Evolutionary conservation across 2,329 filamentous ascomycete species (phyloP), one percentile per base, ranked within the genome.

Genomic region (Penicillium digitatum): DNA sequence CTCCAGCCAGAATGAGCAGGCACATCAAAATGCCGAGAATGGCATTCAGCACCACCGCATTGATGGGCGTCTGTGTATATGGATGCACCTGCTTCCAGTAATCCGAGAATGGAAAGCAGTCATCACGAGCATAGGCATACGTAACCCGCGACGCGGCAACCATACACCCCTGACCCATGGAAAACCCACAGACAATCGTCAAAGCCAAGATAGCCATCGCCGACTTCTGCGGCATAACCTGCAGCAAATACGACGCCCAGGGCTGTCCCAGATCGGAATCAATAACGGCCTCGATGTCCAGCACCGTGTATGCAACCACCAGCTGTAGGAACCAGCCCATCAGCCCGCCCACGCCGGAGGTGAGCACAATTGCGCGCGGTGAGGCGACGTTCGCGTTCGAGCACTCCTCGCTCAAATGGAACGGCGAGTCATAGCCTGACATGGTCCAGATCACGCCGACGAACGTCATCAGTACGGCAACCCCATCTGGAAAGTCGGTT

Each of bases 321-420:
- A 89, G 76, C 67, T 89, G 87, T n/a, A 90, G 72, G 62, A 87
- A 83, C 83, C 87, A 90, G 43, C 87, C 87, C 58, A 87, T 78
- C 2, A 86, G 58, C 1, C 87, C 87, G 6, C 87, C 87, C 2
- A 86, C 76, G 1, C 75, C 81, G 1, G 84, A 84, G 0, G 87
- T 90, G 66, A 89, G 76, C 35, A 89, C 82, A 49, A 90, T 90
- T 8, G 87, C 87, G 12, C 87, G 82, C 0, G 87, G 87, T 10
- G 85, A 82, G 29, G 87, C 87, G 43, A 89, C 73, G 61, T 82
- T 84, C 27, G 87, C 87, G 62, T 90, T 90, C 56, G 83, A 85
- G 71, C 87, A 90, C 70, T 90, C 87, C 66, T 90, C 87, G 3
- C 84, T 81, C n/a, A 90, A 72, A 72, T 90, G 87, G 69, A 89